Evolutionary conservation across 2,329 filamentous ascomycete species (phyloP), one percentile per base, ranked within the genome.

Genomic region (Fusarium cyanostomum): DNA sequence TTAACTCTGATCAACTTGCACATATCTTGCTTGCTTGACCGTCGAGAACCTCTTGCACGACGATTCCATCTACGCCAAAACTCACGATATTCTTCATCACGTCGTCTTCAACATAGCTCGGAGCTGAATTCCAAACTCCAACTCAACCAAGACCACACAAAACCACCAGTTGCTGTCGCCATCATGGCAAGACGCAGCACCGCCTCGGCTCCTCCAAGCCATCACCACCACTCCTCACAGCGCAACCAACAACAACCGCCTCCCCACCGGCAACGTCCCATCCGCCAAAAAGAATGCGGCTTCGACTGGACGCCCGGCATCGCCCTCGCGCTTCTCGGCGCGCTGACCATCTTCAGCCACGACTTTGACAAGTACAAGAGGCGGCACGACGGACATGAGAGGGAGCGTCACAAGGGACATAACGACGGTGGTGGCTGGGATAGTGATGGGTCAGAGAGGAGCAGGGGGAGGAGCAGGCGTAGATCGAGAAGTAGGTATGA

Each of bases 241-340:
- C 51, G 38, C 28, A 7, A 8, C 8, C 48, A 34, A 24, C 38
- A 59, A 34, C 61, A 46, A 31, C 34, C 15, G 6, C 61, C 50
- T 39, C 38, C 46, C 7, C 54, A 31, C 4, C 52, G 41, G 5
- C 52, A 42, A 24, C 79, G 5, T 76, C 31, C 21, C 74, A 76
- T 59, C 7, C 57, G 50, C 7, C 80, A 81, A 52, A 66, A 57
- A 33, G 62, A 67, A 26, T 51, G 62, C 6, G 75, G 75, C 28
- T 82, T 81, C 68, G 75, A 76, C 51, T 81, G 79, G 76, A 74
- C 70, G 5, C 74, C 77, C 27, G 78, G 75, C 53, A 56, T 81
- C 28, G 69, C 73, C 15, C 74, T 82, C 3, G 76, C 74, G 8
- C 66, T 78, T 21, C 64, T 77, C 13, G 77, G 75, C 7, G 69